Evolutionary conservation across 2,329 filamentous ascomycete genomes (phyloP), one percentile per base, ranked within the genome.

Genomic region (Coniochaeta ligniaria): DNA sequence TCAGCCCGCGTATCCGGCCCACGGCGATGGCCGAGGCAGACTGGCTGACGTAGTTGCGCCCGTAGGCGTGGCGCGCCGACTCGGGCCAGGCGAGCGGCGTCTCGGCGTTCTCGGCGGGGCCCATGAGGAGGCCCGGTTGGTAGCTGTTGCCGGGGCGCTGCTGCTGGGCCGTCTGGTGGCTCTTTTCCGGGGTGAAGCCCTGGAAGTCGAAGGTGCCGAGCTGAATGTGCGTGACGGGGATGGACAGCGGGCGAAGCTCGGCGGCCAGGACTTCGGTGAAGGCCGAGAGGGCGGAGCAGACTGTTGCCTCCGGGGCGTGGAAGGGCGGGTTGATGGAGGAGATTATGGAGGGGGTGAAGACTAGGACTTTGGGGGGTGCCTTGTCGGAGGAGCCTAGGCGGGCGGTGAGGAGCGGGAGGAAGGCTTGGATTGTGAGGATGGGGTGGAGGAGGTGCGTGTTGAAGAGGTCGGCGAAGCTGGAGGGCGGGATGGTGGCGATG

Each of bases 381-480:
- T 83, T 74, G 65, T 80, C 76, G 59, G 75, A 75, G 58, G 77
- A 79, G 70, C 76, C 80, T 59, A 88, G 81, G 59, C 85, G 81
- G 12, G 81, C 80, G 3, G 84, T 89, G 59, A 93, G 81, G 33
- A 93, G 84, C 0, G 90, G 90, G n/a, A 98, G 81, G 76, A 98
- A 95, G 59, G 91, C 84, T 75, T 97, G 93, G 43, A 93, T 88
- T 6, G 90, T 92, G 59, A 96, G 83, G 66, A 98, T 92, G 1
- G 94, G 94, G 61, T 92, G 90, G 60, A 98, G 83, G 14, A 99
- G 83, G 69, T 96, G 93, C 17, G 92, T 94, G 74, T 97, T 96
- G 73, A 98, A 86, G 36, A 92, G 88, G 70, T 97, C 92, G 64
- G 91, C 91, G 78, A 96, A 95, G 68, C 85, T 88, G 33, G 91